Evolutionary conservation across 345 rosid species (phyloP).

Genomic region (Iberis pinnata): DNA sequence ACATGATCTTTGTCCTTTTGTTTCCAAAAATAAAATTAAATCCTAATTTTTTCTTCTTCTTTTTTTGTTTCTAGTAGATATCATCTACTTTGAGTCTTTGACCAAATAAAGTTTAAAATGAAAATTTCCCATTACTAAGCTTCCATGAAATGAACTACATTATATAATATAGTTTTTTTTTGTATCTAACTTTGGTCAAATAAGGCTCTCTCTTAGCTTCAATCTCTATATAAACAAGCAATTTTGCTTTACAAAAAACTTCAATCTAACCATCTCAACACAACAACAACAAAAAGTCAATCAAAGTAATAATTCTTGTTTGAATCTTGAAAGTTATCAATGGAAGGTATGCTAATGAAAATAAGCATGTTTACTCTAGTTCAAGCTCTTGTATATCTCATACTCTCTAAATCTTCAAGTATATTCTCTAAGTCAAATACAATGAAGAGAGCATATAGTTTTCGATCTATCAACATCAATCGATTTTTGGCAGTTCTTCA

Average conservation of each 20-base stretch:
- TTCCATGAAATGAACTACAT: neutral
- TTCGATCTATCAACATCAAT: conserved; percentile 46
- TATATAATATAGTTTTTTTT: neutral
- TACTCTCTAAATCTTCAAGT: conserved; percentile 52
- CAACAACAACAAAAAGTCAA: conserved; percentile 3
- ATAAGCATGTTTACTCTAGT: conserved; percentile 38
- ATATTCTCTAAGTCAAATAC: conserved; percentile 41
- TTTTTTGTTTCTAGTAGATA: conserved; percentile 11
- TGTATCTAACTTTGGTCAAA: conserved; percentile 23
- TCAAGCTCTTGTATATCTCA: conserved; percentile 56
- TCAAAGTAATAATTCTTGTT: neutral
- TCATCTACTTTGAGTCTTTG: conserved; percentile 23
- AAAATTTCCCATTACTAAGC: too few relatives aligned
- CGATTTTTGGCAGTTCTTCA: conserved; percentile 37
- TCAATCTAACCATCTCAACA: conserved; percentile 4
- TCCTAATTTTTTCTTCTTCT: neutral
- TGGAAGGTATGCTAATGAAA: conserved; percentile 41
- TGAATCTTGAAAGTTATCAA: conserved; percentile 26
- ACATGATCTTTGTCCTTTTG: conserved; percentile 20
- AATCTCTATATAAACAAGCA: conserved; percentile 19
- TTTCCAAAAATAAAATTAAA: neutral
- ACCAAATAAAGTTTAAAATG: too few relatives aligned
- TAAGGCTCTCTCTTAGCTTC: conserved; percentile 12
- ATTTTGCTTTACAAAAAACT: neutral
- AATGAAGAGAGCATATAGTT: conserved; percentile 30